phyloP scores from a whole-genome alignment of 2,329 filamentous ascomycete genomes.

The Penicillium verrucosum region DNA sequence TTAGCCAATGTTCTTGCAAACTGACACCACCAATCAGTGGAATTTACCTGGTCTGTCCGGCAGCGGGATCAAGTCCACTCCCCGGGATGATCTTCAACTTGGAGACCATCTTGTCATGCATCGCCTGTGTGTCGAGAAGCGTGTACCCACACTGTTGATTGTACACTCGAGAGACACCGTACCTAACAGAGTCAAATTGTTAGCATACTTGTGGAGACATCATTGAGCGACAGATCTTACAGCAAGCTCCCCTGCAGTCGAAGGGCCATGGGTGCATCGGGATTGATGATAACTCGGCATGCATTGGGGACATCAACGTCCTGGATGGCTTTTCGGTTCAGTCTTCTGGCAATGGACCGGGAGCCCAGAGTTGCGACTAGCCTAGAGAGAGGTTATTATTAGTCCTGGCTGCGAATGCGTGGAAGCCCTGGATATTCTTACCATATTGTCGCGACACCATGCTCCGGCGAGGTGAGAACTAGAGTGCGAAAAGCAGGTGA shows the following conservation, averaged over 20 bases:
- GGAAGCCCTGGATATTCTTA: constrained; percentile 42
- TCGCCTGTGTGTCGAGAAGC: constrained; percentile 72
- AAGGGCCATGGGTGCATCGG: constrained; percentile 81
- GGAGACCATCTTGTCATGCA: constrained; percentile 68
- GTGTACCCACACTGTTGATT: constrained; percentile 84
- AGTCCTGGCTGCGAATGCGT: constrained; percentile 20
- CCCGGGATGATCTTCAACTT: constrained; percentile 59
- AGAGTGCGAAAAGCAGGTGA: constrained; percentile 20
- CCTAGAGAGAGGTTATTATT: constrained; percentile 51
- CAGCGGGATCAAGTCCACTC: constrained; percentile 65
- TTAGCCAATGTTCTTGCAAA: constrained; percentile 46
- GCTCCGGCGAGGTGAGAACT: constrained; percentile 79
- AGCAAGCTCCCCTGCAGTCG: constrained; percentile 86
- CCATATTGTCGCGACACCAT: constrained; percentile 95
- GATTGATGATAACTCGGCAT: constrained; percentile 81
- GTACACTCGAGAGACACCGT: constrained; percentile 81
- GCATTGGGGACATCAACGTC: constrained; percentile 83
- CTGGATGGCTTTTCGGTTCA: constrained; percentile 82
- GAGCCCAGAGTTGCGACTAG: constrained; percentile 83
- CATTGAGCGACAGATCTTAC: constrained; percentile 40
- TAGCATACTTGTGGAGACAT: not conserved
- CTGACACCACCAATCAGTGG: no score
- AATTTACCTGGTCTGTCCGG: constrained; percentile 67
- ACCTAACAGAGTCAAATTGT: constrained; percentile 42
- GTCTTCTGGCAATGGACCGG: constrained; percentile 65